Evolutionary conservation across 352 stramenopile genomes (phyloP).

Genomic region (Plasmopara viticola): DNA sequence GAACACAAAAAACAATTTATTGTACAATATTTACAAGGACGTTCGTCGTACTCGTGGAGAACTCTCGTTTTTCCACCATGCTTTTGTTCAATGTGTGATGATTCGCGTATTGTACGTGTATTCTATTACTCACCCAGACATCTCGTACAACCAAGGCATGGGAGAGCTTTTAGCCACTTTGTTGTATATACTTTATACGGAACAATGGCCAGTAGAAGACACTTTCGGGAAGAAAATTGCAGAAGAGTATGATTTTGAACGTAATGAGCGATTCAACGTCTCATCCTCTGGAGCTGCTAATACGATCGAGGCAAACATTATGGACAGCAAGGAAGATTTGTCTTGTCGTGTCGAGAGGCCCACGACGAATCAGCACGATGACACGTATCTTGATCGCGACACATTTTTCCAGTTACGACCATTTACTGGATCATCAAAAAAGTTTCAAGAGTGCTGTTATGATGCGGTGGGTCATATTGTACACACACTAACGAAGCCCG

Average conservation of each 20-base stretch:
- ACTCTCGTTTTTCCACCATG: slow-evolving; percentile 54
- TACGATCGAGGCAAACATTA: slow-evolving; percentile 13
- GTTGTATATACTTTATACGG: slow-evolving; percentile 62
- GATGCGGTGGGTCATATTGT: slow-evolving; percentile 52
- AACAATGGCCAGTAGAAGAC: slow-evolving; percentile 43
- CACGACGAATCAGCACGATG: slow-evolving; percentile 31
- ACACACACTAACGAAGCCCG: slow-evolving; percentile 32
- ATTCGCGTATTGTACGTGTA: slow-evolving; percentile 71
- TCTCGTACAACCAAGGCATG: slow-evolving; percentile 82
- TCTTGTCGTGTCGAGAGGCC: slow-evolving; percentile 60
- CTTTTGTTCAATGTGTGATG: slow-evolving; percentile 43
- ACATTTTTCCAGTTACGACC: slow-evolving; percentile 37
- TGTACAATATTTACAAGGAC: slow-evolving; percentile 72
- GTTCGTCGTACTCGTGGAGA: slow-evolving; percentile 53
- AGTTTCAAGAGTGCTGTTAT: slow-evolving; percentile 61
- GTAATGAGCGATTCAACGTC: slow-evolving; percentile 13
- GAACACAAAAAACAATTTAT: slow-evolving; percentile 35
- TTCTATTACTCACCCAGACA: slow-evolving; percentile 47
- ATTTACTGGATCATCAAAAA: slow-evolving; percentile 34
- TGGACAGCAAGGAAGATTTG: slow-evolving; percentile 33
- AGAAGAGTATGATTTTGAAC: slow-evolving; percentile 10
- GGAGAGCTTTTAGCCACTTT: slow-evolving; percentile 66
- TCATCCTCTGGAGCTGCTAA: slow-evolving; percentile 5
- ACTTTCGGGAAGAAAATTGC: slow-evolving; percentile 14
- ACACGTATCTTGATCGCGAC: slow-evolving; percentile 35